phyloP scores from a whole-genome alignment of 1,284 basidiomycete genomes.

The Sporisorium iseilematis-ciliati region DNA sequence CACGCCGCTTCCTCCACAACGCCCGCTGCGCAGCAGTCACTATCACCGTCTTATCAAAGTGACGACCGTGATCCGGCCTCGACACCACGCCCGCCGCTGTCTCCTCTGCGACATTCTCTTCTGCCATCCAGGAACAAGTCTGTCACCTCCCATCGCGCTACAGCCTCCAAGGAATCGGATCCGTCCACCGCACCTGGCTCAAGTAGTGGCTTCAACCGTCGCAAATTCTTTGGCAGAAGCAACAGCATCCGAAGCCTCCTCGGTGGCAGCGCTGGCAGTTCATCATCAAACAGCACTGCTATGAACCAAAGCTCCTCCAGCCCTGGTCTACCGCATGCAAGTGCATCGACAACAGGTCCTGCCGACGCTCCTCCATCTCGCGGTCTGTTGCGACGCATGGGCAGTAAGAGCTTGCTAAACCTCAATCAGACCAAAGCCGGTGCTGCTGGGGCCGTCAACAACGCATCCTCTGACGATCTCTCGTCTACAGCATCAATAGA shows the following conservation, averaged over 20 bases:
- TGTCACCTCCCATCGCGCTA: background rate
- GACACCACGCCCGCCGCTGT: background rate
- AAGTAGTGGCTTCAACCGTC: constrained; percentile 31
- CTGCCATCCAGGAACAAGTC: background rate
- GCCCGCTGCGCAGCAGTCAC: constrained; percentile 5
- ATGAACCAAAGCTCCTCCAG: constrained; percentile 3
- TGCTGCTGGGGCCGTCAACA: background rate
- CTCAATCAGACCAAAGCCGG: constrained; percentile 25
- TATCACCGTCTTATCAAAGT: background rate
- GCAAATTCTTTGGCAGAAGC: constrained; percentile 49
- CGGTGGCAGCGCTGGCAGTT: constrained; percentile 9
- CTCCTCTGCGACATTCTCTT: constrained; percentile 2
- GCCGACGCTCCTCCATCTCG: constrained; percentile 12
- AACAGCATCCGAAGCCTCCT: constrained; percentile 47
- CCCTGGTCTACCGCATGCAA: background rate
- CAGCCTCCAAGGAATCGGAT: background rate
- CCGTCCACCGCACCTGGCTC: constrained; percentile 3
- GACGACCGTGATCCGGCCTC: constrained; percentile 7
- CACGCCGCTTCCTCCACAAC: background rate
- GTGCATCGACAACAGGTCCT: constrained; percentile 2
- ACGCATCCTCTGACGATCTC: constrained; percentile 32
- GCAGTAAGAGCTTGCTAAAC: constrained; percentile 50
- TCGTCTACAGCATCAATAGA: constrained; percentile 23
- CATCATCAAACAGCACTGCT: constrained; percentile 1
- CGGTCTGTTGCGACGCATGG: constrained; percentile 45